Conservation (phyloP, 306 rosid genomes). For the Gastrolobium bilobum region DNA sequence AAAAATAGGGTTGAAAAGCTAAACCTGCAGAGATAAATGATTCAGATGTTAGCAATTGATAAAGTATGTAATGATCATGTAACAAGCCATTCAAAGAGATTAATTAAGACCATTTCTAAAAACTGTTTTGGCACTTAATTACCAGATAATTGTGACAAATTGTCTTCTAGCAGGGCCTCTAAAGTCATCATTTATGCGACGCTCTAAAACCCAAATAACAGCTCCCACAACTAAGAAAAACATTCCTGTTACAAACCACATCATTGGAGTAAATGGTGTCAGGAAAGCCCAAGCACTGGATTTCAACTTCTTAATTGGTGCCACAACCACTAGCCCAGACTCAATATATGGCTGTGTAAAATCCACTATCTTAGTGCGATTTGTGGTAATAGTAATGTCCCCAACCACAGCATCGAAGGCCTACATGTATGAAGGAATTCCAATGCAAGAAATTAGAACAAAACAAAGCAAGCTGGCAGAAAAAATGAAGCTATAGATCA, state of each 20-base stretch:
- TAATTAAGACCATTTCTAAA: neutral
- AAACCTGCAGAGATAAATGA: constrained; percentile 59
- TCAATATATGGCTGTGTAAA: constrained; percentile 85
- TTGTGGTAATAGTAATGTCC: constrained; percentile 77
- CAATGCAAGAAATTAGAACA: neutral
- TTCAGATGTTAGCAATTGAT: constrained; percentile 13
- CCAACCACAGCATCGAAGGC: constrained; percentile 78
- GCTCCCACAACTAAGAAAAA: constrained; percentile 74
- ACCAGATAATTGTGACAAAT: constrained; percentile 74
- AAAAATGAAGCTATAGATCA: neutral
- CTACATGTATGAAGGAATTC: constrained; percentile 47
- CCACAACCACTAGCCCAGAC: constrained; percentile 84
- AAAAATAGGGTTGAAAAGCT: constrained; percentile 81
- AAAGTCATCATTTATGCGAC: constrained; percentile 73
- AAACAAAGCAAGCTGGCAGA: neutral
- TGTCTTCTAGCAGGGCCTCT: constrained; percentile 81
- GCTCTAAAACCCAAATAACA: constrained; percentile 86
- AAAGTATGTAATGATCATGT: neutral
- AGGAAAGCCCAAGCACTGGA: constrained; percentile 85
- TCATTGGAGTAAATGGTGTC: constrained; percentile 70
- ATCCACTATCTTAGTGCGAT: constrained; percentile 78
- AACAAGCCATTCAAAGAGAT: neutral
- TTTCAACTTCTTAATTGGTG: constrained; percentile 61
- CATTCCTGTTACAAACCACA: constrained; percentile 77
- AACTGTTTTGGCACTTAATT: constrained; percentile 1